Percentiles rank a stretch among this genome's conserved stretches.
Evolutionary conservation across 2,329 filamentous ascomycete genomes (phyloP).

Genomic region (Sarocladiaceae sp.): DNA sequence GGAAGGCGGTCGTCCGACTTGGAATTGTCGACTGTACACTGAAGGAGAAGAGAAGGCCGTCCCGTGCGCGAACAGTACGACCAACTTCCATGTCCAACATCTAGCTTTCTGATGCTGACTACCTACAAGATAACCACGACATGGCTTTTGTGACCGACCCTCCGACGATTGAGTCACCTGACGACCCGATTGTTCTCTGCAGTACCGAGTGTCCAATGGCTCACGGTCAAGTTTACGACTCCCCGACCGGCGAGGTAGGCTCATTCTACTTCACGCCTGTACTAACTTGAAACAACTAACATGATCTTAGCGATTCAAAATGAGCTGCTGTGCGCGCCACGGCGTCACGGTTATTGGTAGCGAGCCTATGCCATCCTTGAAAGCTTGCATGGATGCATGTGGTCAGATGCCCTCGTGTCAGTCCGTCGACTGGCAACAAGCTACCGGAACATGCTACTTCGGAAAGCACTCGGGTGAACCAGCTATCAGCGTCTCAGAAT

Average conservation of each 20-base stretch:
- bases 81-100: no score
- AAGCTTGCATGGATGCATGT: slow-evolving; percentile 3
- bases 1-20: not conserved
- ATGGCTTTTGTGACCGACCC: not conserved
- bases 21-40: not conserved
- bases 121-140: slow-evolving; percentile 1
- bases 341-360: not conserved
- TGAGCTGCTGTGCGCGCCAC: slow-evolving; percentile 2
- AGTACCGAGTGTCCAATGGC: slow-evolving; percentile 5
- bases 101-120: not conserved
- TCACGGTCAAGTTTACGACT: not conserved
- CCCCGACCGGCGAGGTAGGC: not conserved
- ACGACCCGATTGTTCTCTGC: not conserved
- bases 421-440: not conserved
- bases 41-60: slow-evolving; percentile 1
- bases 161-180: not conserved
- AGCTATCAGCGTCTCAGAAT: not conserved
- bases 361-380: not conserved
- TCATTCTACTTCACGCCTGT: not conserved
- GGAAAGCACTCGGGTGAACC: slow-evolving; percentile 1
- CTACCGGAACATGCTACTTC: not conserved
- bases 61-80: not conserved
- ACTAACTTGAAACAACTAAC: not conserved
- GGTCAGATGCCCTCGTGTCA: not conserved
- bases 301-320: not conserved